Conservation (phyloP, 176 grass and related monocot species). For the Carex kokanica region DNA sequence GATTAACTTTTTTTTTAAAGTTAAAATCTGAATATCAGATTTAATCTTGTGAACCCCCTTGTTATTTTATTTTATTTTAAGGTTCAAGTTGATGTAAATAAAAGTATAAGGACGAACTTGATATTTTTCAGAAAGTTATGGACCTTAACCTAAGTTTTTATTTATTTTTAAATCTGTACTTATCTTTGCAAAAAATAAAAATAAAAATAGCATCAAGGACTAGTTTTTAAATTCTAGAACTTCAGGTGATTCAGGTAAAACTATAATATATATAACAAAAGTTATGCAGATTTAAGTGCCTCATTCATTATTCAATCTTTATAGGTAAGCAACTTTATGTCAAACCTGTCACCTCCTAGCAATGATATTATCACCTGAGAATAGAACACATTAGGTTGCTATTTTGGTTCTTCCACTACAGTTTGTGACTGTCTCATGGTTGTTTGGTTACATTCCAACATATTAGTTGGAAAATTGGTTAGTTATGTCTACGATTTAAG, state of each 20-base stretch:
- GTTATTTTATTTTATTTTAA: neutral
- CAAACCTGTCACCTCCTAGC: neutral
- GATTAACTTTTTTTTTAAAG: neutral
- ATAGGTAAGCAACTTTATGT: neutral
- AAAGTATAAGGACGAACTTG: neutral
- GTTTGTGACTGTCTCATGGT: neutral
- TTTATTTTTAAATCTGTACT: neutral
- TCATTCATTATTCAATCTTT: neutral
- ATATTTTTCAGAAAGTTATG: neutral
- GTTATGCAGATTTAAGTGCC: neutral
- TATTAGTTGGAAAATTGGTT: neutral
- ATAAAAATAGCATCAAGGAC: neutral
- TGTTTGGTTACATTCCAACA: constrained; percentile 4
- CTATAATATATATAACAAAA: neutral
- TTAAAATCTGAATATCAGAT: too few relatives aligned
- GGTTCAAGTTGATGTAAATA: neutral
- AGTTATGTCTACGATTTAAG: neutral
- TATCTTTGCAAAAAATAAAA: neutral
- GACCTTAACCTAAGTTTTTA: neutral
- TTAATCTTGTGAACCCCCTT: too few relatives aligned
- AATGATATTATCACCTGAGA: neutral
- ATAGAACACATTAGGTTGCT: neutral
- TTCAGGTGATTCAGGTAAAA: neutral
- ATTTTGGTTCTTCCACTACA: neutral
- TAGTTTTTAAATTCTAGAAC: neutral